Percentiles rank a stretch among this genome's conserved stretches.
Evolutionary conservation across 768 basidiomycete species (phyloP).

Genomic region (Kwoniella europaea): DNA sequence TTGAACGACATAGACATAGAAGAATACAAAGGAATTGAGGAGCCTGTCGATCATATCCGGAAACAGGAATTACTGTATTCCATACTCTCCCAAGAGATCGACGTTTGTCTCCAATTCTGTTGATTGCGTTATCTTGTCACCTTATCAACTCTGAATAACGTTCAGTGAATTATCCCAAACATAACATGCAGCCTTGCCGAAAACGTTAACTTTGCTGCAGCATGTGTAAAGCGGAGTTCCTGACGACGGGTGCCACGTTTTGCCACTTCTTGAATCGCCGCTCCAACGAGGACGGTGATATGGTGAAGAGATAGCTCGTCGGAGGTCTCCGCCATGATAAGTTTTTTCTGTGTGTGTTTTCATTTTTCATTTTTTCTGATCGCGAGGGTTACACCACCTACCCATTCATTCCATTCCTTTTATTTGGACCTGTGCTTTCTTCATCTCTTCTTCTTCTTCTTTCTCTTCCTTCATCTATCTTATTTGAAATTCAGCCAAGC

Average conservation of each 20-base stretch:
- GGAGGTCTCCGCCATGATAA: conserved; percentile 10
- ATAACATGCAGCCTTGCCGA: background rate
- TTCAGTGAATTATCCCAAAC: background rate
- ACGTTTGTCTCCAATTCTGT: too few relatives aligned
- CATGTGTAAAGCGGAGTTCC: background rate
- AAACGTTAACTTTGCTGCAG: background rate
- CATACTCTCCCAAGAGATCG: too few relatives aligned
- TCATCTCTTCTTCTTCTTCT: conserved; percentile 7
- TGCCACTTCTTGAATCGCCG: background rate
- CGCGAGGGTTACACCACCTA: background rate
- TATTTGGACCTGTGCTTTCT: background rate
- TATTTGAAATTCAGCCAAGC: conserved; percentile 3
- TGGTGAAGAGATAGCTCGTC: background rate
- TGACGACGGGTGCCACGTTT: background rate
- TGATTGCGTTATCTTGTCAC: background rate
- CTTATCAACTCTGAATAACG: background rate
- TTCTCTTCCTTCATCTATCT: background rate
- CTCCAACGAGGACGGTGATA: background rate
- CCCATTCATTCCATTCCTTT: background rate
- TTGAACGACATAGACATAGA: too few relatives aligned
- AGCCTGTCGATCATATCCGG: too few relatives aligned
- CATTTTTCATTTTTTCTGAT: conserved; percentile 11
- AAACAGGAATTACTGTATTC: too few relatives aligned
- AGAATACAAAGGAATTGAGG: too few relatives aligned
- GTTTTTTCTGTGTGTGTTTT: conserved; percentile 5